Base-by-base conservation (phyloP, 306 rosid genomes). In the Ceratonia siliqua region DNA sequence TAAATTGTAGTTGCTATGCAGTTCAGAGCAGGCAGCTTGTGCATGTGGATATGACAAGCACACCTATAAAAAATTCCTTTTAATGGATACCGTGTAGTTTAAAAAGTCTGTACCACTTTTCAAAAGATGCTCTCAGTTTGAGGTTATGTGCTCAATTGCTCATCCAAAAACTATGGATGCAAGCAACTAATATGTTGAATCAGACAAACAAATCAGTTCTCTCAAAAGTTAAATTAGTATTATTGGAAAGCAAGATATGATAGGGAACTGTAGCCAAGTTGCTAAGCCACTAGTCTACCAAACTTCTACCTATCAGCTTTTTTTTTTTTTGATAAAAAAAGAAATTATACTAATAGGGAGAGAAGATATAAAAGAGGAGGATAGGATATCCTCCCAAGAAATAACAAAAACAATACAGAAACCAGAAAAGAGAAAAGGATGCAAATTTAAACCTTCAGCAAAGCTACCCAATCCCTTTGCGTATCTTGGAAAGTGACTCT, bases 51-150 rank as follows among this genome's bases (percentile, higher is more conserved):
- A 68, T 27, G n/a, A 68, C 56, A 61, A 65, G 30, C 66, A 57
- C 39, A 56, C 54, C 58, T 38, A 11, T 58, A 36, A 56, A 39
- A 35, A 41, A 67, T 28, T 32, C 15, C 58, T 67, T 57, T 70
- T 17, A 5, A 55, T 7, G 65, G 30, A 54, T 33, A 67, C 32
- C 41, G 14, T 64, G 61, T 66, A 32, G 58, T 45, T 30, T 68
- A 53, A 30, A 61, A 62, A 63, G 62, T 72, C 49, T 8, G 68
- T 39, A 46, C 17, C 45, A 50, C 39, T 77, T 74, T 81, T 70
- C 56, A 33, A 59, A 48, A 76, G 33, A 62, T 30, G 35, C 27
- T 66, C 57, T 27, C 63, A 9, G n/a, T 45, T 55, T 36, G 58
- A 18, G n/a, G 21, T 22, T 58, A 61, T 25, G 20, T 24, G 79